phyloP scores from a whole-genome alignment of 306 rosid genomes.

The Parietaria judaica region DNA sequence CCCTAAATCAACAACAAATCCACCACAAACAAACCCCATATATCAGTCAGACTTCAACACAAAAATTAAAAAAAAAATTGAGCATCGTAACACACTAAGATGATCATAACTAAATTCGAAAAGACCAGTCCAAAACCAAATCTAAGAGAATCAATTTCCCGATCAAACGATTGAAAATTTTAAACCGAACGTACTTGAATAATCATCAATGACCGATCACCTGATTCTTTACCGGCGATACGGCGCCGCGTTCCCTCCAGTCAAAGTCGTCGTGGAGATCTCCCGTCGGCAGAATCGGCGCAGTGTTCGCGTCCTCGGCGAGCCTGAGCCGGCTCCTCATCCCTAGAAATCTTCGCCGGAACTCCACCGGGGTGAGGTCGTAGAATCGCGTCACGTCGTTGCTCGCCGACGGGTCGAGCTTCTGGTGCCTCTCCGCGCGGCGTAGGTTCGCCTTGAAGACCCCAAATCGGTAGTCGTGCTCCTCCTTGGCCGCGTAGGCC shows the following conservation, averaged over 20 bases:
- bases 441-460: conserved; percentile 62
- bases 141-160: too few species aligned
- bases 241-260: conserved; percentile 87
- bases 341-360: conserved; percentile 47
- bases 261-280: conserved; percentile 75
- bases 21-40: conserved; percentile 2
- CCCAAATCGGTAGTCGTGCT: conserved; percentile 57
- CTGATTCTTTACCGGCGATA: conserved; percentile 76
- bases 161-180: too few species aligned
- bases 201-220: conserved; percentile 12
- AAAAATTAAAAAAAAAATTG: too few species aligned
- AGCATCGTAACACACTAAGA: too few species aligned
- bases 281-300: conserved; percentile 76
- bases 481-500: conserved; percentile 47
- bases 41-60: too few species aligned
- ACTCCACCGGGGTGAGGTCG: conserved; percentile 68
- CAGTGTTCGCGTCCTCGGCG: conserved; percentile 53
- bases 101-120: too few species aligned
- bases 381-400: conserved; percentile 89
- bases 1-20: conserved; percentile 36
- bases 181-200: too few species aligned
- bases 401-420: conserved; percentile 61
- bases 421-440: conserved; percentile 68
- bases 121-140: too few species aligned
- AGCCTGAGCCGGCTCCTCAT: conserved; percentile 46